Evolutionary conservation across 345 rosid genomes (phyloP).

Genomic region (Salix viminalis): DNA sequence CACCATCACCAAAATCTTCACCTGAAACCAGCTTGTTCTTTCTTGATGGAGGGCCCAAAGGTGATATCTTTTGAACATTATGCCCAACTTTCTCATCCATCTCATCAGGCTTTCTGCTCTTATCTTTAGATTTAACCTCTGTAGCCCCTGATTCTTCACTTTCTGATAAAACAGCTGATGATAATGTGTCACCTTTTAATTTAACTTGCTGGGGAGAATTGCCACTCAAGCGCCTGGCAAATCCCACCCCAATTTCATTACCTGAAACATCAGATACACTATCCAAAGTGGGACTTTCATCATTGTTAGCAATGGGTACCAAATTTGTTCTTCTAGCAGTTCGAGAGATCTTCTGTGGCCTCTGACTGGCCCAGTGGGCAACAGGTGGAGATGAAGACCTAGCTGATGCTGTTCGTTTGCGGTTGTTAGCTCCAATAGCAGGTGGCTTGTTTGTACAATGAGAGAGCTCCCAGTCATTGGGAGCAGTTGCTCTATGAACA

Average conservation of each 20-base stretch:
- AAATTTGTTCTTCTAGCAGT: constrained; percentile 80
- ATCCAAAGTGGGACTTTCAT: constrained; percentile 60
- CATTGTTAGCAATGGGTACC: constrained; percentile 65
- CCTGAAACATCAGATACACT: constrained; percentile 59
- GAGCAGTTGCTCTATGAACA: constrained; percentile 53
- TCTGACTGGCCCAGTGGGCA: constrained; percentile 80
- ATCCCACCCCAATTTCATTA: constrained; percentile 61
- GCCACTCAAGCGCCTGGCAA: constrained; percentile 50
- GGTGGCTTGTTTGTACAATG: constrained; percentile 72
- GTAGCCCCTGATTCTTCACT: constrained; percentile 85
- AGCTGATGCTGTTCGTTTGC: constrained; percentile 61
- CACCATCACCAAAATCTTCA: constrained; percentile 73
- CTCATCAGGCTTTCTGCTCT: constrained; percentile 65
- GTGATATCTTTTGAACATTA: constrained; percentile 59
- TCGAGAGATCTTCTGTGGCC: constrained; percentile 83
- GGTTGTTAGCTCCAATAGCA: constrained; percentile 59
- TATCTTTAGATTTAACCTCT: constrained; percentile 71
- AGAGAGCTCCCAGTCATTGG: constrained; percentile 83
- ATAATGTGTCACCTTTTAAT: constrained; percentile 63
- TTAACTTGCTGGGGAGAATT: constrained; percentile 79
- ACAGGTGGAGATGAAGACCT: constrained; percentile 81
- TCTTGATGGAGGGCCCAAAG: constrained; percentile 52
- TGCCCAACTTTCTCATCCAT: constrained; percentile 66
- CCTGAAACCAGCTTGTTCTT: constrained; percentile 64
- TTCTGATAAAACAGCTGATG: constrained; percentile 74